phyloP scores from a whole-genome alignment of 805 yeast genomes.

The Saturnispora galanensis region DNA sequence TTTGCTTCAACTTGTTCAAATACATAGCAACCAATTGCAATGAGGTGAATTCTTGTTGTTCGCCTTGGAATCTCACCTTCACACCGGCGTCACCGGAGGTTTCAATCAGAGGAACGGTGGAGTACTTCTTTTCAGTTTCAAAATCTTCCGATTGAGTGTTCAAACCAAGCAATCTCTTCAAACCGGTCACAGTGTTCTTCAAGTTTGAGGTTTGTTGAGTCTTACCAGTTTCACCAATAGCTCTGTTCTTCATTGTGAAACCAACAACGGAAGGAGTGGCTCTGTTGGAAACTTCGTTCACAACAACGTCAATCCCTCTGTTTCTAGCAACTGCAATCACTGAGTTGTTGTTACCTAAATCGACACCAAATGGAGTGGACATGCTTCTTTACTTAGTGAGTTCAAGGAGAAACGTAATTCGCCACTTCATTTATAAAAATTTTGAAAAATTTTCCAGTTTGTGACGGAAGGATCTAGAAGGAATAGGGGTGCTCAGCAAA shows the following conservation, averaged over 20 bases:
- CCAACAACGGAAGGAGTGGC: conserved; percentile 86
- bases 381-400: conserved; percentile 28
- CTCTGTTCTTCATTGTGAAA: conserved; percentile 81
- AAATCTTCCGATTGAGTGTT: conserved; percentile 67
- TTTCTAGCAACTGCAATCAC: conserved; percentile 95
- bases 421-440: background rate
- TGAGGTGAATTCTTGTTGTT: conserved; percentile 69
- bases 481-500: background rate
- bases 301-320: conserved; percentile 97
- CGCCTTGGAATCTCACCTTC: conserved; percentile 76
- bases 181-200: conserved; percentile 90
- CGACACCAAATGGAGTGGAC: conserved; percentile 96
- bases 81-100: conserved; percentile 71
- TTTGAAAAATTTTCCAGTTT: background rate
- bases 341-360: conserved; percentile 90
- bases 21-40: conserved; percentile 93
- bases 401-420: background rate
- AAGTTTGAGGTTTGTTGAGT: conserved; percentile 93
- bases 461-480: background rate
- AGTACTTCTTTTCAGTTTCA: conserved; percentile 60
- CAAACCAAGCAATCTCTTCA: conserved; percentile 88
- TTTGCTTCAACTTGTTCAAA: conserved; percentile 79
- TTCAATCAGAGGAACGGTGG: conserved; percentile 63
- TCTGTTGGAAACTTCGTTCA: conserved; percentile 97
- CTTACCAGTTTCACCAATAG: conserved; percentile 92